A percentile compares a stretch with the other conserved stretches of the same genome.
These are phyloP conservation scores for Naegleria gruberi DNA, from an alignment of 208 protist genomes.

Conservation along the genomic window DNA sequence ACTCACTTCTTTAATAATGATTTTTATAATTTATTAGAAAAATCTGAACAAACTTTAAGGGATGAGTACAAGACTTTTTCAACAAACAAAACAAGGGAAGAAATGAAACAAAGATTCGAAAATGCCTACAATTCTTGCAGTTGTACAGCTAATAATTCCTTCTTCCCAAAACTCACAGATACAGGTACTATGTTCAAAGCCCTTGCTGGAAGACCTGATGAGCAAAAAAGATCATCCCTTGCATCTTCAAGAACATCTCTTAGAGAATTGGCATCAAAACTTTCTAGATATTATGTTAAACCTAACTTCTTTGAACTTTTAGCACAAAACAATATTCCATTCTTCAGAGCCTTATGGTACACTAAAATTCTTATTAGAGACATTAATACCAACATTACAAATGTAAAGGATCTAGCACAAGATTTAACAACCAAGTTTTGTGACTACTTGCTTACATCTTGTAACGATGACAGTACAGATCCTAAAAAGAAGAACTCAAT, in stretches of 20 bases:
- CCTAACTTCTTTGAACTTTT: background rate
- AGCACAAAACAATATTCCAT: background rate
- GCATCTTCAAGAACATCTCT: background rate
- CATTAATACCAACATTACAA: background rate
- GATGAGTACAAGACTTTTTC: background rate
- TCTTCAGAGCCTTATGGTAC: background rate
- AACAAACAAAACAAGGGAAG: slow-evolving; percentile 14
- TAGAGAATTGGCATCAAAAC: background rate
- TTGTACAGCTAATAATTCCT: background rate
- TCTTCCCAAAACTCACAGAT: background rate
- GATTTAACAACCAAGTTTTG: background rate
- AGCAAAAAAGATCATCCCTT: background rate
- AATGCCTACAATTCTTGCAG: background rate
- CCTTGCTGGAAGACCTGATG: background rate
- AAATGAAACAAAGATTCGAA: background rate
- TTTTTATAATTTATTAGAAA: background rate
- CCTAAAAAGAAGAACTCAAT: background rate
- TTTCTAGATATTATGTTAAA: background rate
- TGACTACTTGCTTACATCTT: background rate
- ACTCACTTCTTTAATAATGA: background rate
- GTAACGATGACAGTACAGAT: background rate
- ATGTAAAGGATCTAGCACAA: background rate
- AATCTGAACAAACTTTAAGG: background rate
- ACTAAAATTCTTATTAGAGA: background rate
- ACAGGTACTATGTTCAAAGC: background rate